These are phyloP conservation scores for Candolleomyces eurysporus DNA, from an alignment of 768 basidiomycete genomes.

Conservation along the genomic window DNA sequence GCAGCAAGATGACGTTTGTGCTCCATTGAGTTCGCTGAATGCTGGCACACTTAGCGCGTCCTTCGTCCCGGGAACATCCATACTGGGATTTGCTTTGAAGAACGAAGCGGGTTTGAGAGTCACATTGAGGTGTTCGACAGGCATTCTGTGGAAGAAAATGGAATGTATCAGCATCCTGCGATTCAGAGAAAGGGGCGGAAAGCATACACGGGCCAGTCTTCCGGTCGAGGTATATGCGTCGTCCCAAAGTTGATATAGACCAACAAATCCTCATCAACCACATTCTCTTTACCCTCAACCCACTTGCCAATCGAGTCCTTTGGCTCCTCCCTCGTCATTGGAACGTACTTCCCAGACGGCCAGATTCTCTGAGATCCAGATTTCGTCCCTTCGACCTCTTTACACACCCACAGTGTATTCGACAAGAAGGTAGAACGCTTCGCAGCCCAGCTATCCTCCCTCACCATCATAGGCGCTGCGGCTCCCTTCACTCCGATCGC, in stretches of 20 bases:
- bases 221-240: constrained; percentile 82
- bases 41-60: constrained; percentile 65
- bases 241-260: constrained; percentile 75
- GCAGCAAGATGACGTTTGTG: neutral
- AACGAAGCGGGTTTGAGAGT: constrained; percentile 81
- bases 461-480: constrained; percentile 62
- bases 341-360: constrained; percentile 84
- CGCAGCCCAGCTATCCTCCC: constrained; percentile 65
- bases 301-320: constrained; percentile 73
- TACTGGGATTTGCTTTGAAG: constrained; percentile 83
- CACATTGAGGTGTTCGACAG: constrained; percentile 69
- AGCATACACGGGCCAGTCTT: constrained; percentile 86
- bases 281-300: constrained; percentile 59
- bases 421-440: constrained; percentile 73
- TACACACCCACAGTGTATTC: constrained; percentile 80
- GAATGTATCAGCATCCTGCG: neutral
- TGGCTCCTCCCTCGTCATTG: constrained; percentile 72
- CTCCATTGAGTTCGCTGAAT: constrained; percentile 28
- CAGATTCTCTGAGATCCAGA: constrained; percentile 53
- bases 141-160: constrained; percentile 55
- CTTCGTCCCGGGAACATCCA: constrained; percentile 81
- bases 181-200: neutral
- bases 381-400: constrained; percentile 59
- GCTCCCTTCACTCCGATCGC: constrained; percentile 67
- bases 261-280: constrained; percentile 78